A percentile compares a stretch with the other conserved stretches of the same genome.
Conservation (phyloP, 108 stramenopile genomes). For the Cyclotella sp. region DNA sequence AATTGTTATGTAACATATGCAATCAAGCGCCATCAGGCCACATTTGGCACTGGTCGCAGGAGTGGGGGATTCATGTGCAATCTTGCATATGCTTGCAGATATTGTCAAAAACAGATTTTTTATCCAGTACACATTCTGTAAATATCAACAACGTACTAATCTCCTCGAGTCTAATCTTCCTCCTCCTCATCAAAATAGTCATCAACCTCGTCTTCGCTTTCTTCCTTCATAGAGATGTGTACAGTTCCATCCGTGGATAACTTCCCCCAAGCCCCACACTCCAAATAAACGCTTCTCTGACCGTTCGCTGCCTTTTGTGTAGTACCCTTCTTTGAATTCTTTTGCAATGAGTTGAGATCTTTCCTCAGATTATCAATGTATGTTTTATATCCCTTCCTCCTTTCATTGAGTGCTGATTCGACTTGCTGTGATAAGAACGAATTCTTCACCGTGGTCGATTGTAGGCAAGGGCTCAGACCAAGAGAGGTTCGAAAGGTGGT, state of each 20-base stretch:
- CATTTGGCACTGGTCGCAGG: too few species aligned
- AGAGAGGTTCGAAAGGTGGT: background rate
- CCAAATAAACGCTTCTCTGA: constrained; percentile 2
- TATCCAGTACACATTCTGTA: too few species aligned
- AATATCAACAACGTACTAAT: too few species aligned
- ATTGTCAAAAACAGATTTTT: too few species aligned
- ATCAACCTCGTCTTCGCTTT: constrained; percentile 19
- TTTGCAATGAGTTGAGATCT: constrained; percentile 19
- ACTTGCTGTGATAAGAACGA: background rate
- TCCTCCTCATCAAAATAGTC: constrained; percentile 13
- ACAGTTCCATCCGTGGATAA: constrained; percentile 16
- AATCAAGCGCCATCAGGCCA: too few species aligned
- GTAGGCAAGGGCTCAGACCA: constrained; percentile 23
- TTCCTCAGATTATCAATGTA: constrained; percentile 34
- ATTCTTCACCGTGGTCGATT: background rate
- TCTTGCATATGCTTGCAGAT: too few species aligned
- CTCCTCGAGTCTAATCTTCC: constrained; percentile 2
- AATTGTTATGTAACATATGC: too few species aligned
- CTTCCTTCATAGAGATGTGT: constrained; percentile 13
- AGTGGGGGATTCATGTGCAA: too few species aligned
- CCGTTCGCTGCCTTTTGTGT: background rate
- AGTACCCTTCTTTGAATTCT: constrained; percentile 7
- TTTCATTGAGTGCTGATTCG: constrained; percentile 4
- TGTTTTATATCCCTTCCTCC: constrained; percentile 32
- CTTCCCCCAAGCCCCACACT: background rate